phyloP scores from a whole-genome alignment of 768 basidiomycete species.

The Cantharellus anzutake region DNA sequence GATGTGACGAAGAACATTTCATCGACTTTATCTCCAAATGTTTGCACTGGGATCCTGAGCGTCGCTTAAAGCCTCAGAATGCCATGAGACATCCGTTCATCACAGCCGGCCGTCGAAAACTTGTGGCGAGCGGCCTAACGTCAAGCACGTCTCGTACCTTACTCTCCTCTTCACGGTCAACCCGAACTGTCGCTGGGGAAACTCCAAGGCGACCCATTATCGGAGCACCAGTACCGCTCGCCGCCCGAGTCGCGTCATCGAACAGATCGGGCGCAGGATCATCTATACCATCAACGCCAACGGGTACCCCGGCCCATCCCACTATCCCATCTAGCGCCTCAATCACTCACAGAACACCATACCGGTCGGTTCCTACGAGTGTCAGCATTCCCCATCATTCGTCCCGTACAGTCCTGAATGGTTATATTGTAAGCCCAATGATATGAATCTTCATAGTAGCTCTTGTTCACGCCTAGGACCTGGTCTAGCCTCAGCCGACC shows the following conservation, averaged over 20 bases:
- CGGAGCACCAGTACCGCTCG: constrained; percentile 72
- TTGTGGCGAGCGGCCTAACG: constrained; percentile 27
- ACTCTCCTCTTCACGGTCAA: not conserved
- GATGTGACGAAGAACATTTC: constrained; percentile 87
- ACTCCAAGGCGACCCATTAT: constrained; percentile 85
- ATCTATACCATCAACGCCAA: constrained; percentile 5
- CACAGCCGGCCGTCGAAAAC: constrained; percentile 36
- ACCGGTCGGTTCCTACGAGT: not conserved
- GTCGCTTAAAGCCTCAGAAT: constrained; percentile 81
- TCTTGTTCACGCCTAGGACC: no score
- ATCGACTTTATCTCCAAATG: constrained; percentile 95
- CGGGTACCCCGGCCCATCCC: constrained; percentile 1
- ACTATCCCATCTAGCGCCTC: not conserved
- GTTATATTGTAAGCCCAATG: not conserved
- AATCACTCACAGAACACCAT: constrained; percentile 1
- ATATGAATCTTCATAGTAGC: no score
- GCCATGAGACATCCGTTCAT: constrained; percentile 87
- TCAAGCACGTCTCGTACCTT: constrained; percentile 29
- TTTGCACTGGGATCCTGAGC: constrained; percentile 95
- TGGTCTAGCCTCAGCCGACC: no score
- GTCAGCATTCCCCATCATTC: not conserved
- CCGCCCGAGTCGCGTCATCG: constrained; percentile 31
- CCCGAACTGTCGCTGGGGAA: constrained; percentile 24
- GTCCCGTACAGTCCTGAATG: not conserved
- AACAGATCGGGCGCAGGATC: not conserved